Evolutionary conservation across 129 eudicot species (phyloP).

Genomic region (Artemisia tridentata): DNA sequence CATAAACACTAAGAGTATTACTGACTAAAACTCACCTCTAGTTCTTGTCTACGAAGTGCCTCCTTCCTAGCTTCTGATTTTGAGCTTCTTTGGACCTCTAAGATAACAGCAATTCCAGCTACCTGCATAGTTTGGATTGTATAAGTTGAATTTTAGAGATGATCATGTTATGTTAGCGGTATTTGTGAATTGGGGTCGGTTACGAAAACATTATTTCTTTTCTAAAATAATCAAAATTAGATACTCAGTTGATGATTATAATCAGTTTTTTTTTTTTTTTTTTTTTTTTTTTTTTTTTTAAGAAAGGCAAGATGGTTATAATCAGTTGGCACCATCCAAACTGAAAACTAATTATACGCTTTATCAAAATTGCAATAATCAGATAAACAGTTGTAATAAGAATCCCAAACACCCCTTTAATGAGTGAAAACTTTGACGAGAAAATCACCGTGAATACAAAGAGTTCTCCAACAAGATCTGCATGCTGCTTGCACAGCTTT

Average conservation of each 20-base stretch:
- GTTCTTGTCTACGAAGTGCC: slow-evolving; percentile 55
- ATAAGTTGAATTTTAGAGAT: neutral
- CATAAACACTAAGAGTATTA: no score
- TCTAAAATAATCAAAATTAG: neutral
- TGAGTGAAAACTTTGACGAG: neutral
- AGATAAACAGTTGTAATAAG: no score
- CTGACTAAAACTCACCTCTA: slow-evolving; percentile 46
- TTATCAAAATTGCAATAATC: no score
- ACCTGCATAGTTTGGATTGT: slow-evolving; percentile 46
- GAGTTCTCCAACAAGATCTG: slow-evolving; percentile 83
- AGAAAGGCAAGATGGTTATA: no score
- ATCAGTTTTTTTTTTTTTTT: no score
- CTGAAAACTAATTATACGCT: no score
- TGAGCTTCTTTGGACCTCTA: slow-evolving; percentile 88
- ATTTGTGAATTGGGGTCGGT: no score
- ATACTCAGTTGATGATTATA: no score
- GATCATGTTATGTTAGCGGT: neutral
- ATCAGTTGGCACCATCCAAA: no score
- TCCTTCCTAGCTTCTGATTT: slow-evolving; percentile 88
- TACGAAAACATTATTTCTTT: no score
- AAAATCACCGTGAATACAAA: slow-evolving; percentile 63
- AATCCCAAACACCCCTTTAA: neutral
- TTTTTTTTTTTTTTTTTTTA: no score
- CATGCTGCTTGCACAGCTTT: slow-evolving; percentile 94
- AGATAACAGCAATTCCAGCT: slow-evolving; percentile 71